A percentile compares a stretch with the other conserved stretches of the same genome.
Conservation (phyloP, 371 early-diverging fungal species). For the Coemansia sp. region DNA sequence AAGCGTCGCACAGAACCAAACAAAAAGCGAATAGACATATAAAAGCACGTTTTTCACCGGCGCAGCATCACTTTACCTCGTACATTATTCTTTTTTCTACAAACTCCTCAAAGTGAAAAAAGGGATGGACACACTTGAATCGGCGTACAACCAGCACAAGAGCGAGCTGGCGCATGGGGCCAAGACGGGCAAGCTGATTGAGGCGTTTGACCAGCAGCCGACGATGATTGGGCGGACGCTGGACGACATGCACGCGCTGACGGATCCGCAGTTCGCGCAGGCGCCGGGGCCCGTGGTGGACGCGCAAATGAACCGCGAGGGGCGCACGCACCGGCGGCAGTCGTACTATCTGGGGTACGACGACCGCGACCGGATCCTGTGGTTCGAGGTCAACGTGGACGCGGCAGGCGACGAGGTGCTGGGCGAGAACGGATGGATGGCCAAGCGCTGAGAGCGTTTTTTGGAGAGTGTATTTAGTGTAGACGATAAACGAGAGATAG, state of each 20-base stretch:
- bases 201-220: slow-evolving; percentile 17
- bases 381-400: slow-evolving; percentile 35
- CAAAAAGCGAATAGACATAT: not conserved
- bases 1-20: too few relatives aligned
- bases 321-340: not conserved
- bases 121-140: not conserved
- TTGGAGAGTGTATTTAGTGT: slow-evolving; percentile 3
- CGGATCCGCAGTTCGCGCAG: slow-evolving; percentile 3
- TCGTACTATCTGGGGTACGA: slow-evolving; percentile 33
- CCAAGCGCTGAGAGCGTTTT: slow-evolving; percentile 2
- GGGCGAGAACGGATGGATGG: slow-evolving; percentile 10
- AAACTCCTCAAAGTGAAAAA: not conserved
- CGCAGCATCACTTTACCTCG: too few relatives aligned
- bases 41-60: not conserved
- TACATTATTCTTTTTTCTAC: not conserved
- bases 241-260: slow-evolving; percentile 8
- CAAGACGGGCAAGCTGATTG: slow-evolving; percentile 1
- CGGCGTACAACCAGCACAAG: slow-evolving; percentile 12
- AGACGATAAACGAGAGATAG: not conserved
- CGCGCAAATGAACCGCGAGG: not conserved
- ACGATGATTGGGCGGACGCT: slow-evolving; percentile 20
- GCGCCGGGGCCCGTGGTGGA: slow-evolving; percentile 12
- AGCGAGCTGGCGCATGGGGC: slow-evolving; percentile 2
- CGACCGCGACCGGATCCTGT: slow-evolving; percentile 16
- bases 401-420: slow-evolving; percentile 18